These are phyloP conservation scores for Sextonia rubra DNA, from an alignment of 164 flowering plant species.

Conservation along the genomic window DNA sequence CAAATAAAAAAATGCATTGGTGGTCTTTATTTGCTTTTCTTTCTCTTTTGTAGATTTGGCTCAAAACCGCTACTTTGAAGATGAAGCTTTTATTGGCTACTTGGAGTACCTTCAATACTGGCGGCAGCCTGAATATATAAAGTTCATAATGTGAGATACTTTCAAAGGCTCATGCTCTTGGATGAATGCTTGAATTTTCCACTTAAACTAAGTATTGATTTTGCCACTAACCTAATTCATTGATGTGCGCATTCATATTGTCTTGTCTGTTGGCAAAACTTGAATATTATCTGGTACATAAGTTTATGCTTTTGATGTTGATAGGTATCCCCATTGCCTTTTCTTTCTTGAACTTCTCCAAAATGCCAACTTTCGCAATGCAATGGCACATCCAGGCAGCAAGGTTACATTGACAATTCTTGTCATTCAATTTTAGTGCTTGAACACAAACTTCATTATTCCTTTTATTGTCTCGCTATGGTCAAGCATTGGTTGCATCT, in stretches of 20 bases:
- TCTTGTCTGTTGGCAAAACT: not conserved
- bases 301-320: conserved; percentile 1
- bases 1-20: too few relatives aligned
- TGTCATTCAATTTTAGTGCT: not conserved
- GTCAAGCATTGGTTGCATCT: not conserved
- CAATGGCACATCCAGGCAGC: conserved; percentile 97
- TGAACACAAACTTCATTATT: not conserved
- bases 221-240: not conserved
- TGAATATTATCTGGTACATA: not conserved
- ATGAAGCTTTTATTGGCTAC: conserved; percentile 99
- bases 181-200: not conserved
- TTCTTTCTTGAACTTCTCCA: conserved; percentile 95
- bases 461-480: not conserved
- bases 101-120: conserved; percentile 92
- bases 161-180: not conserved
- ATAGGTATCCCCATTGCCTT: conserved; percentile 96
- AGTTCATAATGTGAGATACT: conserved; percentile 76
- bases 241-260: not conserved
- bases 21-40: not conserved
- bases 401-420: conserved; percentile 42
- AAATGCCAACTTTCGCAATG: conserved; percentile 81
- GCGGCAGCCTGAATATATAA: conserved; percentile 86
- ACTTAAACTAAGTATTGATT: not conserved
- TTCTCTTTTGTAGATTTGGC: conserved; percentile 67
- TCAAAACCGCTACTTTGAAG: conserved; percentile 95